Evolutionary conservation across 148 eudicot genomes (phyloP).

Genomic region (Vaccinium corymbosum): DNA sequence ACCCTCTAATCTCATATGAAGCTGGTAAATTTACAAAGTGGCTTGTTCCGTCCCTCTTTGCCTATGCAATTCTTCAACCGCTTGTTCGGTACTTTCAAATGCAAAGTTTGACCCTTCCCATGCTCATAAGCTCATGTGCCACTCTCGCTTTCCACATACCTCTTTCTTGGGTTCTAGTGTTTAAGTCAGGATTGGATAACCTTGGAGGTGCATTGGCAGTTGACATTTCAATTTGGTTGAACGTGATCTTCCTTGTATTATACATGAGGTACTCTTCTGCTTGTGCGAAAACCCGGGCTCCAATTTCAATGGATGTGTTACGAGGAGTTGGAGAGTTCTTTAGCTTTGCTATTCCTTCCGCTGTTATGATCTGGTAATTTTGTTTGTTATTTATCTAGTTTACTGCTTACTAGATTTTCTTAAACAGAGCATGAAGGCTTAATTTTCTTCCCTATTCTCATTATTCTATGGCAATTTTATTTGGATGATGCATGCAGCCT

Average conservation of each 20-base stretch:
- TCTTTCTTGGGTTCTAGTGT: constrained; percentile 74
- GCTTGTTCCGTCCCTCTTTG: constrained; percentile 66
- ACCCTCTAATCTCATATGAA: constrained; percentile 67
- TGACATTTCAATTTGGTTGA: constrained; percentile 63
- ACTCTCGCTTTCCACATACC: constrained; percentile 56
- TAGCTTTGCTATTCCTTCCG: constrained; percentile 79
- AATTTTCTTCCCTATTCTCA: not conserved
- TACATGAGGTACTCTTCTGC: constrained; percentile 61
- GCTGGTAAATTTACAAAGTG: constrained; percentile 59
- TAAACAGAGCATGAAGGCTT: not conserved
- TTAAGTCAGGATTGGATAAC: constrained; percentile 51
- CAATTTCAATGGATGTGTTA: constrained; percentile 64
- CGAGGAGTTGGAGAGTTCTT: constrained; percentile 66
- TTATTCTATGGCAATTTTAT: not conserved
- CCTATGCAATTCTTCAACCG: constrained; percentile 63
- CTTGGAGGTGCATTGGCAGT: constrained; percentile 69
- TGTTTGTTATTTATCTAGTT: not conserved
- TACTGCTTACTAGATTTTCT: not conserved
- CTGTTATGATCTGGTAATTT: constrained; percentile 72
- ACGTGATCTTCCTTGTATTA: constrained; percentile 40
- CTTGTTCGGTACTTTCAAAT: constrained; percentile 65
- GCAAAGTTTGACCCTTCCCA: constrained; percentile 70
- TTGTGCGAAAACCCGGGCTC: constrained; percentile 59
- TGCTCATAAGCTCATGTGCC: constrained; percentile 50
- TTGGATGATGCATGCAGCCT: constrained; percentile 38